Evolutionary conservation across 441 rosid genomes (phyloP).

Genomic region (Populus hybrid): DNA sequence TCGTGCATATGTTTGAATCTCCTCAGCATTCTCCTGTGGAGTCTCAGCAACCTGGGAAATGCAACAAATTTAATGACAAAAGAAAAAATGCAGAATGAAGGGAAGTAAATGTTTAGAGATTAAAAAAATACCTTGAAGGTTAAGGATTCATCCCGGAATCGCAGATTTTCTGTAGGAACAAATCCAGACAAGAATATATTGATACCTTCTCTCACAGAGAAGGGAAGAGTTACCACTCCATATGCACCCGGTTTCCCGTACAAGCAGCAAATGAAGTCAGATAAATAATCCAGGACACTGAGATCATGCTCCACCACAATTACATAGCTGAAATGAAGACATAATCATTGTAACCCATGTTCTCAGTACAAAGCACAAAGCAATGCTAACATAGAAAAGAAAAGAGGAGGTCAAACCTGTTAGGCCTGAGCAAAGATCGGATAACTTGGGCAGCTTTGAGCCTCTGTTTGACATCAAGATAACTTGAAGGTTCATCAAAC

Average conservation of each 20-base stretch:
- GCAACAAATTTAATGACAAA: constrained; percentile 12
- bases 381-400: constrained; percentile 4
- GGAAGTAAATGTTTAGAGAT: constrained; percentile 2
- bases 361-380: constrained; percentile 1
- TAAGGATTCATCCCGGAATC: constrained; percentile 87
- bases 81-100: neutral
- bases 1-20: constrained; percentile 86
- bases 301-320: constrained; percentile 99
- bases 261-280: constrained; percentile 94
- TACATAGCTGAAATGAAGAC: constrained; percentile 64
- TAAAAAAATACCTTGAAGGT: constrained; percentile 68
- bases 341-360: constrained; percentile 5
- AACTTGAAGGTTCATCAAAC: constrained; percentile 99
- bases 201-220: constrained; percentile 95
- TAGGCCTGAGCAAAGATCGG: constrained; percentile 82
- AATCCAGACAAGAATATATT: constrained; percentile 94
- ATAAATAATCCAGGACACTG: constrained; percentile 90
- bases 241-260: constrained; percentile 98
- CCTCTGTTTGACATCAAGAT: constrained; percentile 97
- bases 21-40: constrained; percentile 87
- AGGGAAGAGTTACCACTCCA: constrained; percentile 97
- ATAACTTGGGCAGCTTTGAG: constrained; percentile 96
- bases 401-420: constrained; percentile 46
- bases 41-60: constrained; percentile 85
- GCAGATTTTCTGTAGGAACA: constrained; percentile 92